These are phyloP conservation scores for Nitzschia sp. DNA, from an alignment of 108 stramenopile species.

Conservation along the genomic window DNA sequence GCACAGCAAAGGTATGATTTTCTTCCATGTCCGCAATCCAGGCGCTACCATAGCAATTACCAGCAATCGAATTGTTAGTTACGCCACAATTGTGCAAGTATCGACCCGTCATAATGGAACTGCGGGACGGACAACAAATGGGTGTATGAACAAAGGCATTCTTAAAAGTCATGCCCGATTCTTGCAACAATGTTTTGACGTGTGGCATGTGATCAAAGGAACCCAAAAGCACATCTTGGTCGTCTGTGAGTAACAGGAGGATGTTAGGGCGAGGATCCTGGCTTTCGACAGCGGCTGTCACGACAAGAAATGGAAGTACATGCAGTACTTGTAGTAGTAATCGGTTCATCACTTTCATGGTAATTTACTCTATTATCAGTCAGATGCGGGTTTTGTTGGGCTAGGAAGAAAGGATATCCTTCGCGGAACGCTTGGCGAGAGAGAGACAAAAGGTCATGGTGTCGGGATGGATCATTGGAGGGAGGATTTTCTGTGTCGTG, in stretches of 20 bases:
- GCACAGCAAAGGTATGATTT: constrained; percentile 28
- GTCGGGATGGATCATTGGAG: too few species aligned
- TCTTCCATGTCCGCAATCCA: constrained; percentile 29
- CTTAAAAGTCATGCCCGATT: constrained; percentile 32
- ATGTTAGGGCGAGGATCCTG: too few species aligned
- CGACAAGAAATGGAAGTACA: too few species aligned
- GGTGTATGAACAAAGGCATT: constrained; percentile 43
- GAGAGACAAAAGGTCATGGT: too few species aligned
- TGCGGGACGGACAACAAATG: constrained; percentile 43
- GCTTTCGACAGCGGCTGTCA: too few species aligned
- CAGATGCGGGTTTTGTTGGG: too few species aligned
- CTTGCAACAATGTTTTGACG: constrained; percentile 11
- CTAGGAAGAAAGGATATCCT: too few species aligned
- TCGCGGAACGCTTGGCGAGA: too few species aligned
- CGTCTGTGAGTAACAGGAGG: constrained; percentile 41
- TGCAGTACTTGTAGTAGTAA: too few species aligned
- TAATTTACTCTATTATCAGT: too few species aligned
- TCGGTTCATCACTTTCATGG: too few species aligned
- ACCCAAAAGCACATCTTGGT: constrained; percentile 45
- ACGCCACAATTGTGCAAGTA: constrained; percentile 28
- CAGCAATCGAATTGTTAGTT: constrained; percentile 17
- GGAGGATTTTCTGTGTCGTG: too few species aligned
- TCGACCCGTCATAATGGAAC: constrained; percentile 39
- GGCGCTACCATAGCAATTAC: constrained; percentile 37
- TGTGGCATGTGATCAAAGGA: constrained; percentile 41